Evolutionary conservation across 225 moss, liverwort and hornwort species (phyloP).

Genomic region (Takakia lepidozioides): DNA sequence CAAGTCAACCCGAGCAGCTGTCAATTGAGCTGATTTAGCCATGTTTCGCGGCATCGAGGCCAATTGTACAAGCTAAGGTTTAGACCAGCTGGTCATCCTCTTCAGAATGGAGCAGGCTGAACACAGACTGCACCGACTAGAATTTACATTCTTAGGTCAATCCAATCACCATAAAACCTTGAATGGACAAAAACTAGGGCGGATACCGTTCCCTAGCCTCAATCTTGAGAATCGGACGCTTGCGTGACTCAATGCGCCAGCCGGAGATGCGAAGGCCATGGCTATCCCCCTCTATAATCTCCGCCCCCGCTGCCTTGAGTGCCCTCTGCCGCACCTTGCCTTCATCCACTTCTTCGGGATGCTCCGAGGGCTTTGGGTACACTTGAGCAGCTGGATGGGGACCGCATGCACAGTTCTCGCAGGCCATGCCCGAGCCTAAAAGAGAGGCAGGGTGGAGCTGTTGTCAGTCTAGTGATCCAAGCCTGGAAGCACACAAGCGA

Average conservation of each 20-base stretch:
- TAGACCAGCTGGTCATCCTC: too few species aligned
- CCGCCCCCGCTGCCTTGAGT: slow-evolving; percentile 14
- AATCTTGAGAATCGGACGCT: slow-evolving; percentile 39
- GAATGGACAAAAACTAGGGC: neutral
- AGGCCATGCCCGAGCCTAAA: too few species aligned
- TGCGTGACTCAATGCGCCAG: slow-evolving; percentile 29
- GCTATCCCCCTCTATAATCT: slow-evolving; percentile 19
- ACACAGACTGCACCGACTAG: neutral
- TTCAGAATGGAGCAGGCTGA: neutral
- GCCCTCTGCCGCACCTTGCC: slow-evolving; percentile 14
- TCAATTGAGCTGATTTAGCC: too few species aligned
- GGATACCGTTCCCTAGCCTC: slow-evolving; percentile 25
- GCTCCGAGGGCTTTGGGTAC: slow-evolving; percentile 4
- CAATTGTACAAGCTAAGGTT: neutral
- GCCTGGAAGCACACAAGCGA: too few species aligned
- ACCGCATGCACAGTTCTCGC: slow-evolving; percentile 16
- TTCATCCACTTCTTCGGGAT: slow-evolving; percentile 15
- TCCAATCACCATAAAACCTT: neutral
- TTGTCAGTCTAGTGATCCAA: too few species aligned
- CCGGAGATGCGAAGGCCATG: slow-evolving; percentile 23
- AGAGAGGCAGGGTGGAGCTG: too few species aligned
- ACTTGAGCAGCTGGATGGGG: neutral
- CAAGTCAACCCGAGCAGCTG: too few species aligned
- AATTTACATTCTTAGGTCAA: neutral
- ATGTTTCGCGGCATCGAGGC: too few species aligned